phyloP scores from a whole-genome alignment of 2,329 filamentous ascomycete species.

The Furcasterigmium furcatum region DNA sequence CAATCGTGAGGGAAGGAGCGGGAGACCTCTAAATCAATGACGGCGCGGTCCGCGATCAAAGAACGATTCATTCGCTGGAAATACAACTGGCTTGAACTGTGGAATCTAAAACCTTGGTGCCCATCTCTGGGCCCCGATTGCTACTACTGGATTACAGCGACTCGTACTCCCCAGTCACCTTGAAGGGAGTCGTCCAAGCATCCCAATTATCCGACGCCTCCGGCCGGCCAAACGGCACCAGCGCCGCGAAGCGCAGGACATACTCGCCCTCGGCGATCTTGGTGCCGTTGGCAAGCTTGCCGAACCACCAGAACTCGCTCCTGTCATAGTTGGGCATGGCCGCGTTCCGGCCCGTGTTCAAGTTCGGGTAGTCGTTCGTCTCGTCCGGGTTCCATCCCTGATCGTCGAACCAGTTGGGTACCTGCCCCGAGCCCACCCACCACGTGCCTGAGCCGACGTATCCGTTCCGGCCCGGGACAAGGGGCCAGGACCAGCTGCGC shows the following conservation, averaged over 20 bases:
- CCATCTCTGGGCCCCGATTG: too few species aligned
- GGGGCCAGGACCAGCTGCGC: constrained; percentile 20
- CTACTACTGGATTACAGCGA: too few species aligned
- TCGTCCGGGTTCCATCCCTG: constrained; percentile 2
- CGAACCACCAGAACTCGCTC: constrained; percentile 11
- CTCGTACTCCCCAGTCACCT: background rate
- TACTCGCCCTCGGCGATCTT: constrained; percentile 10
- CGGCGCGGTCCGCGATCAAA: too few species aligned
- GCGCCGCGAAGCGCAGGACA: constrained; percentile 19
- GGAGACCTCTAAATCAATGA: too few species aligned
- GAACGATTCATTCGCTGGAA: too few species aligned
- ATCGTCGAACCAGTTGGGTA: constrained; percentile 1
- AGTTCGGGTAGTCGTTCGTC: background rate
- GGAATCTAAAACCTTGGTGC: too few species aligned
- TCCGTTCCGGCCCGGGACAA: constrained; percentile 20
- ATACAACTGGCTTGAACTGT: too few species aligned
- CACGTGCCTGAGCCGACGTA: constrained; percentile 18
- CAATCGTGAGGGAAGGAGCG: too few species aligned
- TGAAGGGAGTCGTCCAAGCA: constrained; percentile 6
- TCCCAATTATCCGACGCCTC: constrained; percentile 16
- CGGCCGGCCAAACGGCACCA: constrained; percentile 19
- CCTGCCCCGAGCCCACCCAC: constrained; percentile 5
- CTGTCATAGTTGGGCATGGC: background rate
- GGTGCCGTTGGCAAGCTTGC: constrained; percentile 9
- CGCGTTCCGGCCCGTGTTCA: background rate